A percentile compares a stretch with the other conserved stretches of the same genome.
phyloP scores from a whole-genome alignment of 2,329 filamentous ascomycete species.

The Cytospora mali region DNA sequence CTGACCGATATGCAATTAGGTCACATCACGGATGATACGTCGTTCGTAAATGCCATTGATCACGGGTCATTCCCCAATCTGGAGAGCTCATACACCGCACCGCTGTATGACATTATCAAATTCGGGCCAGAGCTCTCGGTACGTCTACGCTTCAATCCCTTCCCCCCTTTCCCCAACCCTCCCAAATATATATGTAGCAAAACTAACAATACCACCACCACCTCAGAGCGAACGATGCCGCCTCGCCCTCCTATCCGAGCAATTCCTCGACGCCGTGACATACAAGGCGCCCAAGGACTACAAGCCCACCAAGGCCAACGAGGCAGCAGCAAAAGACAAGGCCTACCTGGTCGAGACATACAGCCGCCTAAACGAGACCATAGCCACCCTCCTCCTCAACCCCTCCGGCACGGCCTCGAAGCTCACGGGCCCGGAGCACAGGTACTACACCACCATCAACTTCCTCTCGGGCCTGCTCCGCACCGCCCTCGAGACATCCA shows the following conservation, averaged over 20 bases:
- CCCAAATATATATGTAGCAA: not conserved
- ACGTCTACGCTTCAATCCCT: slow-evolving; percentile 30
- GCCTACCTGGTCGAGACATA: slow-evolving; percentile 48
- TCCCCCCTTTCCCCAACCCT: fast-evolving
- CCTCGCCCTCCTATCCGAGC: slow-evolving; percentile 51
- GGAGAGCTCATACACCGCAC: slow-evolving; percentile 41
- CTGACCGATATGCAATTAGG: slow-evolving; percentile 36
- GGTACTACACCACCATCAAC: slow-evolving; percentile 48
- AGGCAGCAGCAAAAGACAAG: slow-evolving; percentile 45
- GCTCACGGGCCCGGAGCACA: slow-evolving; percentile 47
- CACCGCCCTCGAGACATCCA: slow-evolving; percentile 30
- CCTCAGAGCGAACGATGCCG: slow-evolving; percentile 53
- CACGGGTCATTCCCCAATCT: slow-evolving; percentile 56
- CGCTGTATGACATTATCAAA: slow-evolving; percentile 49
- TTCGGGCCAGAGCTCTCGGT: slow-evolving; percentile 57
- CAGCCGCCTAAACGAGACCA: slow-evolving; percentile 45
- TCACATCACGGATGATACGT: slow-evolving; percentile 43
- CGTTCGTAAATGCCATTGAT: slow-evolving; percentile 51
- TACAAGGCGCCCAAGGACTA: slow-evolving; percentile 54
- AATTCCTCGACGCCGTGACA: slow-evolving; percentile 52
- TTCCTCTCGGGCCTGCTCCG: slow-evolving; percentile 41
- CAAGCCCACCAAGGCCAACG: slow-evolving; percentile 47
- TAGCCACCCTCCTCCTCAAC: slow-evolving; percentile 45
- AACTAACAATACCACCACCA: not conserved
- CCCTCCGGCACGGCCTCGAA: slow-evolving; percentile 29